Conservation (phyloP, 768 basidiomycete species). For the Porphyrellus cyaneotinctus region DNA sequence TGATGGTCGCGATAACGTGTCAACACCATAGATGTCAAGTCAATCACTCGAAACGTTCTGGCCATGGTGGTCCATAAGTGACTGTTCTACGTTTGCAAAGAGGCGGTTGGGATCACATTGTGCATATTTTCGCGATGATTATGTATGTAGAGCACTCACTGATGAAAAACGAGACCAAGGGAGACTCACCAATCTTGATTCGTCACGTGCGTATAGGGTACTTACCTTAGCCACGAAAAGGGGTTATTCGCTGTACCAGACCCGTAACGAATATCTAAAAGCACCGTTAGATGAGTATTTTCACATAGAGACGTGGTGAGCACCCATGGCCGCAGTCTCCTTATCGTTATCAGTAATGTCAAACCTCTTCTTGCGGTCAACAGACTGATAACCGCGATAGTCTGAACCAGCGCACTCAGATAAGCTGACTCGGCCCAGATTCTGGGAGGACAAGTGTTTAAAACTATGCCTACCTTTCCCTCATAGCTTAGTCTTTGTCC, state of each 20-base stretch:
- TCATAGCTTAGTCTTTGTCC: too few relatives aligned
- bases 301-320: not conserved
- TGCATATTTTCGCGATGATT: not conserved
- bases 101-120: not conserved
- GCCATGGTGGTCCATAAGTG: not conserved
- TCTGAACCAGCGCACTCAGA: too few relatives aligned
- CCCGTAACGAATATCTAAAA: not conserved
- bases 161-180: not conserved
- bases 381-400: too few relatives aligned
- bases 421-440: too few relatives aligned
- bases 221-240: too few relatives aligned
- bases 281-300: not conserved
- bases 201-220: not conserved
- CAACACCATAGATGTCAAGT: not conserved
- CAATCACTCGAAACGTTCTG: not conserved
- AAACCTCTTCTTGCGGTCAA: too few relatives aligned
- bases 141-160: not conserved
- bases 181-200: not conserved
- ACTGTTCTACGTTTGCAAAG: not conserved
- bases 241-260: not conserved
- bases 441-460: too few relatives aligned
- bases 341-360: too few relatives aligned
- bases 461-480: too few relatives aligned
- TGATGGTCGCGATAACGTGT: conserved; percentile 9
- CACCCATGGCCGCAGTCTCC: not conserved